phyloP scores from a whole-genome alignment of 1,284 basidiomycete species.

The Naganishia cerealis region DNA sequence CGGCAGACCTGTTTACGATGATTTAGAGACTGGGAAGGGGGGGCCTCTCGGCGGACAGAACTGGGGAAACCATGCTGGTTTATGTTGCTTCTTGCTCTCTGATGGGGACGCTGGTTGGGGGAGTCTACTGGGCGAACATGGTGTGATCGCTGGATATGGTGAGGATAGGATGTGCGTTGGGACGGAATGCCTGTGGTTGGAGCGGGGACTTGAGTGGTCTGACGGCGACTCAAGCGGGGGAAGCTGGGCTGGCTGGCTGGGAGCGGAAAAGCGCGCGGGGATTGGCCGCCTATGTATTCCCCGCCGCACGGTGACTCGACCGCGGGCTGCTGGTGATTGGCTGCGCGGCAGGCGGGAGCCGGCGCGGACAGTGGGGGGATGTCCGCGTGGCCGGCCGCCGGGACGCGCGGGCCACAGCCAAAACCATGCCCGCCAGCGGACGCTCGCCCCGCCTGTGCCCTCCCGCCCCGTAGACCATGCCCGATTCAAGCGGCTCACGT shows the following conservation, averaged over 20 bases:
- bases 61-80: constrained; percentile 23
- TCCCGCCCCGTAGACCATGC: background rate
- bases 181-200: constrained; percentile 1
- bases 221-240: constrained; percentile 23
- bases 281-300: no score
- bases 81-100: background rate
- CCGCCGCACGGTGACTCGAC: background rate
- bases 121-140: constrained; percentile 20
- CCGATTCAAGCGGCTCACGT: constrained; percentile 8
- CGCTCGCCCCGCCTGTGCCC: background rate
- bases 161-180: background rate
- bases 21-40: constrained; percentile 4
- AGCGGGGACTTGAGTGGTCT: constrained; percentile 14
- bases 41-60: constrained; percentile 3
- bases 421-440: background rate
- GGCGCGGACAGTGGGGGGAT: background rate
- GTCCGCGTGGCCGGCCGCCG: background rate
- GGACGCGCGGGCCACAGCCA: background rate
- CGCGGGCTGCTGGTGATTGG: background rate
- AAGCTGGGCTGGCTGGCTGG: background rate
- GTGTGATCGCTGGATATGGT: background rate
- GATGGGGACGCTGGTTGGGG: background rate
- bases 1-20: constrained; percentile 23
- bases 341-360: background rate
- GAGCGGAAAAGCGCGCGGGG: no score